Percentiles rank a stretch among this genome's conserved stretches.
phyloP scores from a whole-genome alignment of 1,284 basidiomycete genomes.

The Ganoderma sinense region DNA sequence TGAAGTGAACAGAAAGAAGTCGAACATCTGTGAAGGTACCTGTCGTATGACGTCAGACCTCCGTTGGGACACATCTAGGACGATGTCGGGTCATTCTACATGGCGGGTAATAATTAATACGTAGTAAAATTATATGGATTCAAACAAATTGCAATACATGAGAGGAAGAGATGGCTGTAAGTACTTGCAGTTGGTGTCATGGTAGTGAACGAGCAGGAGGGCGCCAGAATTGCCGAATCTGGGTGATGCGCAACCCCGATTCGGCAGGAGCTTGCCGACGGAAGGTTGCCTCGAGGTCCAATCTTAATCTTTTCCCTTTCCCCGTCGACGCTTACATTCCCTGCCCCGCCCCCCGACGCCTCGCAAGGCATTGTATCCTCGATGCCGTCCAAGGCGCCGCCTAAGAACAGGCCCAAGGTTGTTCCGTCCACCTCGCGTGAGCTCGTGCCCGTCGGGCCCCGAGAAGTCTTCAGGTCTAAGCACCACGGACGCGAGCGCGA shows the following conservation, averaged over 20 bases:
- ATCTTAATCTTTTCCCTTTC: not conserved
- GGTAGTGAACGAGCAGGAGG: too few relatives aligned
- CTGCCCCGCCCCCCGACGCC: not conserved
- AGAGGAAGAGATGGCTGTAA: too few relatives aligned
- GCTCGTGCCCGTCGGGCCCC: conserved; percentile 61
- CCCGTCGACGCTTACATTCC: not conserved
- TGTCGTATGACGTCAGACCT: too few relatives aligned
- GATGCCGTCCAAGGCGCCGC: conserved; percentile 25
- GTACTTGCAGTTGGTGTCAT: too few relatives aligned
- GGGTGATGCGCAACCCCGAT: not conserved
- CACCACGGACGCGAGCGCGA: conserved; percentile 45
- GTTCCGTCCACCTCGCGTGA: conserved; percentile 43
- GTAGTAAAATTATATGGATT: too few relatives aligned
- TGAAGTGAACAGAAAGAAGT: too few relatives aligned
- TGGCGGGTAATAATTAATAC: too few relatives aligned
- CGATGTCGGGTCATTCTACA: too few relatives aligned
- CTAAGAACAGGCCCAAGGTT: conserved; percentile 26
- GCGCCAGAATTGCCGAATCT: not conserved
- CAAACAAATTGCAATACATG: too few relatives aligned
- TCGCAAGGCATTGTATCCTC: not conserved
- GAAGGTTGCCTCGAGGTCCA: not conserved
- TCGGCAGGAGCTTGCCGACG: not conserved
- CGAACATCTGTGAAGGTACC: too few relatives aligned
- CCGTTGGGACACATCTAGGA: too few relatives aligned
- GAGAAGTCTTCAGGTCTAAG: conserved; percentile 53